phyloP scores from a whole-genome alignment of 1,284 basidiomycete species.

The Bjerkandera adusta region DNA sequence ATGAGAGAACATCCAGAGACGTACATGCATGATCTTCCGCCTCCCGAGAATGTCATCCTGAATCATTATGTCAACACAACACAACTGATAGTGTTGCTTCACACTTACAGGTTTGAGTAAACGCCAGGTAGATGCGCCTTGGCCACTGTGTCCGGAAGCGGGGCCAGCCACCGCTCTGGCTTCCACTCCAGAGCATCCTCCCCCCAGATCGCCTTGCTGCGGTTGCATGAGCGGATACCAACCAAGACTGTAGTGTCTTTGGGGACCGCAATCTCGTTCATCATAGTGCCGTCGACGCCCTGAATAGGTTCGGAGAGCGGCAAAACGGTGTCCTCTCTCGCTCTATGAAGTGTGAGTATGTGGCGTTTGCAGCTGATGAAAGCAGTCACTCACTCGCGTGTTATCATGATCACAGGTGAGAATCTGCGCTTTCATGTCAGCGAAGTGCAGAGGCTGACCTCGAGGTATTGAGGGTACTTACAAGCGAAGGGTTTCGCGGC shows the following conservation, averaged over 20 bases:
- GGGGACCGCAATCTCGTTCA: conserved; percentile 34
- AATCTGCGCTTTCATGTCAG: conserved; percentile 2
- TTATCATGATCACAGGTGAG: conserved; percentile 10
- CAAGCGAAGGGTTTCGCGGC: conserved; percentile 23
- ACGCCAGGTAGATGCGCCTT: conserved; percentile 17
- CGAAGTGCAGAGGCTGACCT: neutral
- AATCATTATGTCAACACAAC: neutral
- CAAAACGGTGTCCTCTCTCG: conserved; percentile 17
- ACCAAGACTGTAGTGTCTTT: conserved; percentile 45
- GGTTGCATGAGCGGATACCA: conserved; percentile 44
- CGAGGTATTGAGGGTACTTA: conserved; percentile 4
- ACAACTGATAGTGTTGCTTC: neutral
- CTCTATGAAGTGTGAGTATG: conserved; percentile 16
- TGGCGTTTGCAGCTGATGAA: neutral
- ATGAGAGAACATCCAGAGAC: conserved; percentile 9
- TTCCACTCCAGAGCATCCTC: conserved; percentile 48
- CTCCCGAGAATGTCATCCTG: conserved; percentile 30
- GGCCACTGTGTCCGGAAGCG: conserved; percentile 10
- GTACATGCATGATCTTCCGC: conserved; percentile 28
- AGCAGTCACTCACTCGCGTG: conserved; percentile 10
- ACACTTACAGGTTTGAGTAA: conserved; percentile 16
- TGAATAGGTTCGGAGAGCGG: conserved; percentile 18
- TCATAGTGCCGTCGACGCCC: conserved; percentile 17
- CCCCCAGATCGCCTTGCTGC: conserved; percentile 47
- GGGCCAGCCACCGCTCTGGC: conserved; percentile 26